Evolutionary conservation across 2,329 filamentous ascomycete genomes (phyloP), one percentile per base, ranked within the genome.

Genomic region (Pseudocercospora vitis): DNA sequence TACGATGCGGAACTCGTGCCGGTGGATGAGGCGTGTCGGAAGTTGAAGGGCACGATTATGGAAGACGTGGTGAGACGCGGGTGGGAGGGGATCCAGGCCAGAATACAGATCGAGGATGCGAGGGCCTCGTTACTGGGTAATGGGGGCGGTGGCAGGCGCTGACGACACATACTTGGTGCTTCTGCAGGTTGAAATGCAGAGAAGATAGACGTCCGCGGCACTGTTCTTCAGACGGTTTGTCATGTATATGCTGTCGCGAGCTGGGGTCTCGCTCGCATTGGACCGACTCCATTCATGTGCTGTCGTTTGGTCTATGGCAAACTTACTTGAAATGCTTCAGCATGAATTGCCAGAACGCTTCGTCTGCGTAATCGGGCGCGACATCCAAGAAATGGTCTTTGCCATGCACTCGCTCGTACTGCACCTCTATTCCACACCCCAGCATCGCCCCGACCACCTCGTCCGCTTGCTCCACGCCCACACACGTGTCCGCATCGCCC

Each of bases 1-100:
- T 80, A 78, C 62, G 59, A 71, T 55, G 73, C 71, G 46, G 62
- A 69, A 45, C 56, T 80, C 35, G 53, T 79, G 44, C 61, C 68
- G 1, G 63, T 79, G 1, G 70, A 73, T 3, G 75, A 78, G 52
- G 77, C 76, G 2, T 59, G 71, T 9, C 29, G 56, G 59, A 72
- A 66, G 59, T 51, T 80, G 42, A 68, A 68, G 2, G 70, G 67
- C 26, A 69, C 61, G 7, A 67, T 77, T 4, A 70, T 71, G 71
- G 73, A 69, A 26, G 74, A 79, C 66, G 76, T 79, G 11, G 71
- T 79, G 14, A 49, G 63, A 42, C 73, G 62, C 40, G 77, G 73
- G 1, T 78, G 75, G 76, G 70, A 73, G 50, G 72, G 63, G 1
- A 73, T 79, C 33, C 61, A 70, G 35, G 63, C 69, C 42, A 63